A percentile compares a stretch with the other conserved stretches of the same genome.
phyloP scores from a whole-genome alignment of 2,329 filamentous ascomycete species.

The Paraphoma sp. region DNA sequence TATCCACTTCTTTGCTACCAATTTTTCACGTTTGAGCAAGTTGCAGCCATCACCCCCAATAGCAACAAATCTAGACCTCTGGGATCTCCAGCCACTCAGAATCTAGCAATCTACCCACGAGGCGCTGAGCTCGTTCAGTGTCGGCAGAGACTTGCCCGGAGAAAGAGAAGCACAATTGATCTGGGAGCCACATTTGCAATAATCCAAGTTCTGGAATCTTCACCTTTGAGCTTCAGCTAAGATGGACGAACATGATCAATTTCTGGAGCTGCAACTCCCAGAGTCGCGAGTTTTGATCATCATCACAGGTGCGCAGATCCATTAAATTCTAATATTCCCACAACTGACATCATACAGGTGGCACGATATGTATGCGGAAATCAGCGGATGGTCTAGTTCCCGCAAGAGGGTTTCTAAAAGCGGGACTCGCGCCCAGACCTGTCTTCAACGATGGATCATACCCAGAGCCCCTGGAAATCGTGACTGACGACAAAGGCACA shows the following conservation, averaged over 20 bases:
- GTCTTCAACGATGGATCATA: slow-evolving; percentile 82
- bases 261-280: slow-evolving; percentile 53
- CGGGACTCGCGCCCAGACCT: slow-evolving; percentile 80
- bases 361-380: slow-evolving; percentile 89
- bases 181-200: too few relatives aligned
- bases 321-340: background rate
- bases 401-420: slow-evolving; percentile 74
- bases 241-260: slow-evolving; percentile 34
- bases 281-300: slow-evolving; percentile 87
- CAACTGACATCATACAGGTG: slow-evolving; percentile 51
- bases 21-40: background rate
- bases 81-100: background rate
- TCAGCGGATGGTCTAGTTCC: slow-evolving; percentile 82
- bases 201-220: background rate
- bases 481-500: slow-evolving; percentile 57
- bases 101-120: background rate
- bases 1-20: background rate
- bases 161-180: background rate
- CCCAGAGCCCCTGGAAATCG: slow-evolving; percentile 62
- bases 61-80: background rate
- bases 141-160: background rate
- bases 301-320: slow-evolving; percentile 71
- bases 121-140: background rate
- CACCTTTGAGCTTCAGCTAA: slow-evolving; percentile 9
- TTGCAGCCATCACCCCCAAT: too few relatives aligned